Evolutionary conservation across 2,329 filamentous ascomycete genomes (phyloP).

Genomic region (Nigrospora osmanthi): DNA sequence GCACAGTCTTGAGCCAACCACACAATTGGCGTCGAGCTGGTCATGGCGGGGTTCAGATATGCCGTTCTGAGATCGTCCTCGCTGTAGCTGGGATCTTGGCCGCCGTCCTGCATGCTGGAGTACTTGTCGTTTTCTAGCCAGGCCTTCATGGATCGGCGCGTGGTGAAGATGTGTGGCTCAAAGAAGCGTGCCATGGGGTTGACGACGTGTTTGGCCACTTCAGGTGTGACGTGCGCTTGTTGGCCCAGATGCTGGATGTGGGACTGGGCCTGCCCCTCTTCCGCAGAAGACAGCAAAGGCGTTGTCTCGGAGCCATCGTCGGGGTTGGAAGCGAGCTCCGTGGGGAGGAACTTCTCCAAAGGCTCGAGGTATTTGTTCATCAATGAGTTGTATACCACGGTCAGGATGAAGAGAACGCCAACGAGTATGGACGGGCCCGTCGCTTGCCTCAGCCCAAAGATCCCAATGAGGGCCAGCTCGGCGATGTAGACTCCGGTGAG

Average conservation of each 20-base stretch:
- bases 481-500: slow-evolving; percentile 64
- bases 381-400: slow-evolving; percentile 51
- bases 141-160: slow-evolving; percentile 16
- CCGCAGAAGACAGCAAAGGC: slow-evolving; percentile 7
- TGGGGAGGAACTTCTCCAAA: slow-evolving; percentile 18
- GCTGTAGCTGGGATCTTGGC: slow-evolving; percentile 10
- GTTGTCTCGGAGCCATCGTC: not conserved
- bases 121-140: slow-evolving; percentile 11
- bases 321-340: slow-evolving; percentile 10
- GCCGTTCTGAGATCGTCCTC: slow-evolving; percentile 18
- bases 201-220: slow-evolving; percentile 10
- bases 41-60: slow-evolving; percentile 20
- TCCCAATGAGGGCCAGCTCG: slow-evolving; percentile 60
- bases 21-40: slow-evolving; percentile 43
- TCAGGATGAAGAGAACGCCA: slow-evolving; percentile 52
- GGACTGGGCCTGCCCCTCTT: slow-evolving; percentile 15
- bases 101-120: slow-evolving; percentile 8
- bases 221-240: slow-evolving; percentile 9
- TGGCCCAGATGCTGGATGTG: slow-evolving; percentile 14
- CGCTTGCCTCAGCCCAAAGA: slow-evolving; percentile 54
- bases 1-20: slow-evolving; percentile 59
- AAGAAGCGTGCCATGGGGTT: slow-evolving; percentile 18
- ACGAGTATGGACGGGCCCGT: slow-evolving; percentile 55
- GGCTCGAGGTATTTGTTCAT: slow-evolving; percentile 20
- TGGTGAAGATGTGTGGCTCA: slow-evolving; percentile 16